These are phyloP conservation scores for Aegilops longissima DNA, from an alignment of 176 grass and related monocot genomes.

Conservation along the genomic window DNA sequence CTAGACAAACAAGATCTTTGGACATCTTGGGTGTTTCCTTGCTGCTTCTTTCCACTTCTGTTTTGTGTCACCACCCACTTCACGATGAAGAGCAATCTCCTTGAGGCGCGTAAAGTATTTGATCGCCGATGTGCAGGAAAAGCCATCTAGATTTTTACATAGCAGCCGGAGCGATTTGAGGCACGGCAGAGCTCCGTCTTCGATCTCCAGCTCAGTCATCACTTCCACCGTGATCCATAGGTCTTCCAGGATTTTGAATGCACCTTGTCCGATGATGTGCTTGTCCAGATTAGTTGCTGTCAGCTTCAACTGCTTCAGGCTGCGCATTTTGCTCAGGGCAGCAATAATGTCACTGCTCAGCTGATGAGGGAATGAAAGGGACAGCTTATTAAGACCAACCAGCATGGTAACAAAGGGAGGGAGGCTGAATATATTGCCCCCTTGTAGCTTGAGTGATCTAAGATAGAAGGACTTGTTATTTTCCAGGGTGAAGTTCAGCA, in stretches of 20 bases:
- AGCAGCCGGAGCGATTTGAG: neutral
- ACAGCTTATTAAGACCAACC: neutral
- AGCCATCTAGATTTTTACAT: neutral
- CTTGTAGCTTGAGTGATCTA: slow-evolving; percentile 4
- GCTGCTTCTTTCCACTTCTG: neutral
- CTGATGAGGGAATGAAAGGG: neutral
- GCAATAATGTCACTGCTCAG: neutral
- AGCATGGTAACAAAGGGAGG: neutral
- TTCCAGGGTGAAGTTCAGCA: neutral
- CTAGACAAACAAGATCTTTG: neutral
- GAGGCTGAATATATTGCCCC: neutral
- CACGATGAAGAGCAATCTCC: neutral
- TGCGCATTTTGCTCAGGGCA: too few species aligned
- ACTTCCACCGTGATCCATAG: neutral
- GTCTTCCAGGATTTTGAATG: neutral
- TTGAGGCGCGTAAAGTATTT: accelerated
- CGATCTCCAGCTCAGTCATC: neutral
- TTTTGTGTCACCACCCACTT: neutral
- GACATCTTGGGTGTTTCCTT: neutral
- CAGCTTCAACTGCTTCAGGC: too few species aligned
- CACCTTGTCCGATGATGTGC: too few species aligned
- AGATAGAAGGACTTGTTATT: neutral
- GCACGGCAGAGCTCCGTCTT: neutral
- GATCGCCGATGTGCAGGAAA: neutral
- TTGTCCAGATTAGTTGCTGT: too few species aligned